These are phyloP conservation scores for Plasmodium gonderi DNA, from an alignment of 169 alveolate genomes.

Conservation along the genomic window DNA sequence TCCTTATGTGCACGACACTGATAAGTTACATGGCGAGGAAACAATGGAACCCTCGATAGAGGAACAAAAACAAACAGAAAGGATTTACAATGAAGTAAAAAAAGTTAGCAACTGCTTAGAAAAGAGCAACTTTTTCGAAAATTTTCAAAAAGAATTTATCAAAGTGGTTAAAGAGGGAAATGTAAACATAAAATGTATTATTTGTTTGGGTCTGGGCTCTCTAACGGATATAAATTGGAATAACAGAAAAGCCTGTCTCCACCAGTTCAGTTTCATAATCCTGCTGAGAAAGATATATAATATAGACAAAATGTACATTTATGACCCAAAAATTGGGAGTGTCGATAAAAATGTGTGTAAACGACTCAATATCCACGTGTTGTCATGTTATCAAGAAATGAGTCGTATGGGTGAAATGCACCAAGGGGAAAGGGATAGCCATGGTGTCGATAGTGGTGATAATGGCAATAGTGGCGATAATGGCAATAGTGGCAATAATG, in stretches of 20 bases:
- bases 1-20: too few species aligned
- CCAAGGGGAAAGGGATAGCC: neutral
- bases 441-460: neutral
- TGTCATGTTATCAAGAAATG: neutral
- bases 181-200: neutral
- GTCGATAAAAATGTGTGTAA: constrained; percentile 10
- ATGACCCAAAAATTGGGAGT: constrained; percentile 47
- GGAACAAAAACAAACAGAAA: neutral
- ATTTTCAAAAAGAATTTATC: constrained; percentile 9
- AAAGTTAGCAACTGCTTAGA: constrained; percentile 15
- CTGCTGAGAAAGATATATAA: constrained; percentile 14
- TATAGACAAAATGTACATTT: neutral
- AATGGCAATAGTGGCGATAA: neutral
- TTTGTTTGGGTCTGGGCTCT: constrained; percentile 63
- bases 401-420: neutral
- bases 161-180: neutral
- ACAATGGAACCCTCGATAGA: neutral
- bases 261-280: constrained; percentile 26
- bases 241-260: constrained; percentile 25
- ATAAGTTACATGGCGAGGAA: too few species aligned
- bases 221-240: constrained; percentile 17
- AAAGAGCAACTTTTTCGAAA: constrained; percentile 33
- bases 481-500: neutral
- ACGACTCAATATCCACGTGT: neutral
- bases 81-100: constrained; percentile 12